Conservation (phyloP, 768 basidiomycete species). For the Cubamyces lactineus region DNA sequence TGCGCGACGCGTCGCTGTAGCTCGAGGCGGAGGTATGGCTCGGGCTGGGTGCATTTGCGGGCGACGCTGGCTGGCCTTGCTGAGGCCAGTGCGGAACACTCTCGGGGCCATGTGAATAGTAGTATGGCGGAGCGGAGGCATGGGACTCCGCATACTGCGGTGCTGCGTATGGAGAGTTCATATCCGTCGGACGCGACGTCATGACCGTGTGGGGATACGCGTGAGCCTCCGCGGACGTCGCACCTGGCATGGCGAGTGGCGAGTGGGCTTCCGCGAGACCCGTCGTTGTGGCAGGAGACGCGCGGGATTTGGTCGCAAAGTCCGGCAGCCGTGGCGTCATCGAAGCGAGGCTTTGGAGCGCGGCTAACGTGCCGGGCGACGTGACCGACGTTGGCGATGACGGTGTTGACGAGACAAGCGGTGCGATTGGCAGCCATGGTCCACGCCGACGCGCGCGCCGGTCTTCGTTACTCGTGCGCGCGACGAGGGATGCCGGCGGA, state of each 20-base stretch:
- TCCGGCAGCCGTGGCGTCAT: slow-evolving; percentile 30
- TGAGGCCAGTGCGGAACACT: slow-evolving; percentile 12
- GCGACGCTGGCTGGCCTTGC: slow-evolving; percentile 5
- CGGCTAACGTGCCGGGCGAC: slow-evolving; percentile 23
- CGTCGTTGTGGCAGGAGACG: neutral
- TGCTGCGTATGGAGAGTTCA: neutral
- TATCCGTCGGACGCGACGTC: slow-evolving; percentile 1
- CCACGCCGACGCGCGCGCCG: slow-evolving; percentile 24
- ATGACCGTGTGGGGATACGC: slow-evolving; percentile 8
- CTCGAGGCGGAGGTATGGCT: slow-evolving; percentile 17
- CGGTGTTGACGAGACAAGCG: slow-evolving; percentile 14
- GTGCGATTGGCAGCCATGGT: slow-evolving; percentile 26
- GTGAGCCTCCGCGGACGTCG: neutral
- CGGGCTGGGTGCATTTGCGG: slow-evolving; percentile 20
- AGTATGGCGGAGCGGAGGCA: slow-evolving; percentile 4
- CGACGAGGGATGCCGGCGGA: slow-evolving; percentile 18
- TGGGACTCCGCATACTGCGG: slow-evolving; percentile 3
- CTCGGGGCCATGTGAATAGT: slow-evolving; percentile 7
- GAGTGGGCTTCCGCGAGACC: slow-evolving; percentile 4
- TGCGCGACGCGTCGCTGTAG: slow-evolving; percentile 10
- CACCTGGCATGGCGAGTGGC: slow-evolving; percentile 1
- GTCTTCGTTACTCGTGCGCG: slow-evolving; percentile 20
- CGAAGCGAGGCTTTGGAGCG: slow-evolving; percentile 26
- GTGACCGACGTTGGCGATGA: slow-evolving; percentile 22
- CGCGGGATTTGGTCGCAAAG: slow-evolving; percentile 20